Base-by-base conservation (phyloP, 2,329 filamentous ascomycete genomes). In the Botryotinia convoluta region DNA sequence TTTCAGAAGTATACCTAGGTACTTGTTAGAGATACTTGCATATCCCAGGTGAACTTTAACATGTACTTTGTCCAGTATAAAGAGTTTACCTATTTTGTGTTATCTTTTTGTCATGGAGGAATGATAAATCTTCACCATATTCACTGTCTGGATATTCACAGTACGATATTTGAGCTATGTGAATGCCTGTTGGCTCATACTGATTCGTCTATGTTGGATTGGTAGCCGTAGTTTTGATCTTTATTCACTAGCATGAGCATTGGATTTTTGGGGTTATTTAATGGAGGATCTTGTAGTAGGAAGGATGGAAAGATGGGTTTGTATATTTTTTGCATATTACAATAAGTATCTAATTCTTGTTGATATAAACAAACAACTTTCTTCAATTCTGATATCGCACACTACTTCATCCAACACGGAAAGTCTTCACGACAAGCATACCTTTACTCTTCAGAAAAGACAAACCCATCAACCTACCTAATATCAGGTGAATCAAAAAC, bases 271-370 rank as follows among this genome's bases (percentile, higher is more conserved):
- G 42, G 16, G 4, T 16, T 42, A 42, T 42, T 42, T 16, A 42
- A 42, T 42, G 14, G 14, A 5, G 39, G 39, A 16, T 4, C 14
- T 42, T 42, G 42, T 44, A 7, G 16, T 44, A 42, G 5, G 16
- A 7, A 20, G 48, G 0, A 54, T n/a, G 22, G 8, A 4, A 10
- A 48, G 45, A 51, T 26, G 45, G 9, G 1, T 26, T 26, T 14
- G 4, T 12, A 22, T 0, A 22, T 4, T 2, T 9, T 22, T 45
- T 9, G 18, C 1, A 22, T 9, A 0, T 45, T 45, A 4, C 1
- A 3, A 1, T 22, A 1, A 26, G 22, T 29, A 14, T 54, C 48
- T 54, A 7, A 7, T 2, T 16, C 6, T 54, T n/a, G 26, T 54
- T 54, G 26, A 26, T 16, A 29, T 44, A 2, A 20, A 44, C 3